Base-by-base conservation (phyloP, 345 rosid species). In the Eucalyptus erythrocorys region DNA sequence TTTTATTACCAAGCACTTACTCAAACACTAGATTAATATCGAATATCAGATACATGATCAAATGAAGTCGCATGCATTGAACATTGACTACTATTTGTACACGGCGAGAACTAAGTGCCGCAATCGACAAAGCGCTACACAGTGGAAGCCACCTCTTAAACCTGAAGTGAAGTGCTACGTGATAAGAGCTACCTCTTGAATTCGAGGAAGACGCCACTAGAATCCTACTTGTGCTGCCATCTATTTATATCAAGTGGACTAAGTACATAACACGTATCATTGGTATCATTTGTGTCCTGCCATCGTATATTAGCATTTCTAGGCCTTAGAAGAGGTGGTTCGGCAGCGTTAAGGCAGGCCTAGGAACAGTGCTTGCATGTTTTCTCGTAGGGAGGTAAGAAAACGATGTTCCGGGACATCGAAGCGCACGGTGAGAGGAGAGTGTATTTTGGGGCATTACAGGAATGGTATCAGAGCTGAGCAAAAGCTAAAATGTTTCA, bases 71-170 rank as follows among this genome's bases (percentile, higher is more conserved):
- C 22, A 32, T 15, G 40, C 79, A 32, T 66, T 32, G 21, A 66
- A 15, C 7, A 30, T 13, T 4, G 17, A 13, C 19, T 3, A 0
- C 16, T 6, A 13, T 64, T 32, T 64, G 17, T 14, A 64, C 76
- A 64, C 9, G 21, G 19, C 10, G 19, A 15, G 37, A n/a, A 64
- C 37, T 14, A 64, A 64, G 71, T n/a, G 1, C 37, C 76, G 4
- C 19, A n/a, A 27, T n/a, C 34, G 32, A 61, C 68, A 61, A 61
- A 55, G 61, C 5, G 27, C 61, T 55, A 4, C 27, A 55, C 13
- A 24, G 30, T 55, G 61, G 30, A 5, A 55, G 61, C 61, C 61
- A 24, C 61, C 30, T 22, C 27, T 24, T 55, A 24, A 55, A 55
- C 6, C 12, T 55, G 61, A 24, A 24, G 61, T 0, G 61, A 55